Evolutionary conservation across 2,329 filamentous ascomycete genomes (phyloP).

Genomic region (Verticillium nubilum): DNA sequence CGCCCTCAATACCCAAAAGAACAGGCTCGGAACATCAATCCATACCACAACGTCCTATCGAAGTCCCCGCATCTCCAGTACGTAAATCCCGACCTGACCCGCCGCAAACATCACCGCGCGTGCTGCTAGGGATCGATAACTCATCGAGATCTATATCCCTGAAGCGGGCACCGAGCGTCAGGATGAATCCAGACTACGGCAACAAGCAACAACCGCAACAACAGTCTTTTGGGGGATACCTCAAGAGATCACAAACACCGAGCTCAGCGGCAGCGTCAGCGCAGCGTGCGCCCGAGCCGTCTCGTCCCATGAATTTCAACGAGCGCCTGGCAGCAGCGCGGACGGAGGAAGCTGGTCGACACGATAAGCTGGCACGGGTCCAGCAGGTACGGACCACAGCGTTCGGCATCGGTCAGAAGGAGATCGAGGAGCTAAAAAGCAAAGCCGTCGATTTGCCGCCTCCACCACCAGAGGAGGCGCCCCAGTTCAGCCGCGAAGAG

Average conservation of each 20-base stretch:
- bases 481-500: constrained; percentile 59
- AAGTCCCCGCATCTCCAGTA: constrained; percentile 74
- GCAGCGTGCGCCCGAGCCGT: constrained; percentile 15
- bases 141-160: constrained; percentile 78
- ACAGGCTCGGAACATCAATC: constrained; percentile 16
- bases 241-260: constrained; percentile 38
- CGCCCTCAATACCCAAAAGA: constrained; percentile 11
- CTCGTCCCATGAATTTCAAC: constrained; percentile 62
- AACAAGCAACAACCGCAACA: constrained; percentile 15
- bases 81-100: constrained; percentile 44
- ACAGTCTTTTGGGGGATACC: constrained; percentile 27
- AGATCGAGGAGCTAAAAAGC: constrained; percentile 55
- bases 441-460: constrained; percentile 51
- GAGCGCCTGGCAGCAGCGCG: constrained; percentile 75
- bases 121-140: constrained; percentile 85
- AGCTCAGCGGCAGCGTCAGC: constrained; percentile 15
- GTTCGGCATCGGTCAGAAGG: constrained; percentile 51
- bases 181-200: constrained; percentile 23
- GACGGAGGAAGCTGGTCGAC: constrained; percentile 44
- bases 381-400: constrained; percentile 47
- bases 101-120: constrained; percentile 66
- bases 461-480: constrained; percentile 34
- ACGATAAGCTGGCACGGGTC: constrained; percentile 47
- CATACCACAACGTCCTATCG: constrained; percentile 32
- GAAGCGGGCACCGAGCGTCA: constrained; percentile 59